Conservation (phyloP, 1,284 basidiomycete species). For the Trametes hirsuta region DNA sequence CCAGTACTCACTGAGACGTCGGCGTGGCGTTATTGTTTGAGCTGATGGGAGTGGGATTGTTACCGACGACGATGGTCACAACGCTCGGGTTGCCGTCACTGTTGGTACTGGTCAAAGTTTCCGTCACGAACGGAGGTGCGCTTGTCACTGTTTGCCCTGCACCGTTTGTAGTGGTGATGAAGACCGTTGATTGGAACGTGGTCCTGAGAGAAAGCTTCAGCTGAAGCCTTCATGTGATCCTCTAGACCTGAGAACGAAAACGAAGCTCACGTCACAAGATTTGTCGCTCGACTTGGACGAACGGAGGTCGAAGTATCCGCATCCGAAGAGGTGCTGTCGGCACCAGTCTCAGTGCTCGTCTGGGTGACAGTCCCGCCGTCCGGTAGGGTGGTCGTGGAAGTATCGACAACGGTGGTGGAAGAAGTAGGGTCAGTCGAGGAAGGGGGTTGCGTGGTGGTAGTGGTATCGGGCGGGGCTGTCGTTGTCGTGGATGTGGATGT, state of each 20-base stretch:
- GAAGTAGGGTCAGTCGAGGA: neutral
- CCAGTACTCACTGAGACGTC: slow-evolving; percentile 48
- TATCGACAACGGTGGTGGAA: neutral
- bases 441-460: neutral
- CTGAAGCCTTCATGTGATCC: neutral
- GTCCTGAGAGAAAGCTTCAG: slow-evolving; percentile 44
- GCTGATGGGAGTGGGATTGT: slow-evolving; percentile 67
- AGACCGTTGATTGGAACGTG: slow-evolving; percentile 55
- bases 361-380: neutral
- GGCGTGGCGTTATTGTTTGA: slow-evolving; percentile 41
- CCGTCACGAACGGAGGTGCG: slow-evolving; percentile 59
- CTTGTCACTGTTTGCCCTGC: slow-evolving; percentile 53
- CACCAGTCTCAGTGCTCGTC: neutral
- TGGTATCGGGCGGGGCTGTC: slow-evolving; percentile 11
- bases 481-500: slow-evolving; percentile 6
- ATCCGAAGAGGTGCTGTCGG: neutral
- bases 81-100: slow-evolving; percentile 55
- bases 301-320: neutral
- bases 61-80: slow-evolving; percentile 55
- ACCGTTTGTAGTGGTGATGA: slow-evolving; percentile 60
- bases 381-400: neutral
- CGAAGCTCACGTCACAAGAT: slow-evolving; percentile 6
- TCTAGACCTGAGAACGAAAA: neutral
- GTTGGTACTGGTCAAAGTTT: slow-evolving; percentile 55
- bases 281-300: neutral